Conservation (phyloP, 768 basidiomycete species). For the Trametes sanguinea region DNA sequence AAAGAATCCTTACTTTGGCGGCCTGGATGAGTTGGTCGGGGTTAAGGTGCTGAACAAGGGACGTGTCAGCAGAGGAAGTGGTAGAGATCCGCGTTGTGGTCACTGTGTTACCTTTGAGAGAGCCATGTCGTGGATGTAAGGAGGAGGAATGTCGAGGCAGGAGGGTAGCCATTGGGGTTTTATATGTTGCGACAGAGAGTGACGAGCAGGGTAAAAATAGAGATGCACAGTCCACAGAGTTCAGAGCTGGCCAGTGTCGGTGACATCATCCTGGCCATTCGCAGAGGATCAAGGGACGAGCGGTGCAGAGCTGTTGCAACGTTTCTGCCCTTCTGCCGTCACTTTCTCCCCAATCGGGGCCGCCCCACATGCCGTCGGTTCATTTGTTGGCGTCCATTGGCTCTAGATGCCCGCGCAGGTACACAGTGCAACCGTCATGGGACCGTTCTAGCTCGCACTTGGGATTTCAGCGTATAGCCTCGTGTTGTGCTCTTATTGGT, state of each 20-base stretch:
- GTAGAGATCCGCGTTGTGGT: neutral
- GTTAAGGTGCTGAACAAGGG: conserved; percentile 57
- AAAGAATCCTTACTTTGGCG: conserved; percentile 44
- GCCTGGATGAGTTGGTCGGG: conserved; percentile 63
- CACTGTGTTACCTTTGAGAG: conserved; percentile 54
- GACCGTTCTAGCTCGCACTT: neutral
- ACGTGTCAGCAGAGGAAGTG: neutral
- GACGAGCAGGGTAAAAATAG: conserved; percentile 9
- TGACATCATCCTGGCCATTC: conserved; percentile 17
- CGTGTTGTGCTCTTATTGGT: neutral
- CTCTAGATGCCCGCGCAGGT: neutral
- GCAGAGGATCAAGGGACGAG: conserved; percentile 8
- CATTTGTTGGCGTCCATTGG: neutral
- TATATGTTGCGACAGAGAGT: conserved; percentile 1
- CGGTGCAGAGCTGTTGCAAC: conserved; percentile 8
- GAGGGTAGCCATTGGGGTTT: neutral
- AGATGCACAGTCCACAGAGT: neutral
- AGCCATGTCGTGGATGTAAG: conserved; percentile 44
- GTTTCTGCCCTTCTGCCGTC: conserved; percentile 13
- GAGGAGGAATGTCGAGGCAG: neutral
- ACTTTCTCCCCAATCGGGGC: neutral
- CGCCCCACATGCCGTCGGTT: neutral
- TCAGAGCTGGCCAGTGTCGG: neutral
- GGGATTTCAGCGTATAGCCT: neutral
- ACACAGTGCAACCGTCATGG: neutral